These are phyloP conservation scores for Panaeolus cyanescens DNA, from an alignment of 768 basidiomycete species.

Conservation along the genomic window DNA sequence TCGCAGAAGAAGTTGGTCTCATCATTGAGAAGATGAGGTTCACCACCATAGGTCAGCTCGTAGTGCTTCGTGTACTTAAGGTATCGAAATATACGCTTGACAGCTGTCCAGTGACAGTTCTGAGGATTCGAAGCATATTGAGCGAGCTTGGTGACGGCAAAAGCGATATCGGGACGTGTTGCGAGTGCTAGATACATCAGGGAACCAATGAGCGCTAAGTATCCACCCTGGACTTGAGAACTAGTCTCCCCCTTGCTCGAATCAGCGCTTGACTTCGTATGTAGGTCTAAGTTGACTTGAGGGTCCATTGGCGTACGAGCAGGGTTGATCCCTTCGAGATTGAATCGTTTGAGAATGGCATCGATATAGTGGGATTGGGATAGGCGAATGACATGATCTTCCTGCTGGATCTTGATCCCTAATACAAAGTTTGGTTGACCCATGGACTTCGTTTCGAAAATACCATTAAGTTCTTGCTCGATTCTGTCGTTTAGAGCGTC, in stretches of 20 bases:
- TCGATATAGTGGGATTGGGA: constrained; percentile 30
- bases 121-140: constrained; percentile 32
- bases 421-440: constrained; percentile 29
- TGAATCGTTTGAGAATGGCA: constrained; percentile 23
- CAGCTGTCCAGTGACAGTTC: constrained; percentile 26
- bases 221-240: no score
- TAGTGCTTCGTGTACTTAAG: constrained; percentile 12
- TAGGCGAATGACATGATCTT: constrained; percentile 22
- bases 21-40: not conserved
- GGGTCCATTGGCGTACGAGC: constrained; percentile 24
- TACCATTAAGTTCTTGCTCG: constrained; percentile 19
- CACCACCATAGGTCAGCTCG: constrained; percentile 9
- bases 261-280: not conserved
- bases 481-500: constrained; percentile 12
- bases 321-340: constrained; percentile 21
- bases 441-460: constrained; percentile 31
- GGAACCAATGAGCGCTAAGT: constrained; percentile 27
- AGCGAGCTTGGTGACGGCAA: constrained; percentile 16
- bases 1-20: constrained; percentile 13
- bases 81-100: constrained; percentile 19
- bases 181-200: constrained; percentile 30
- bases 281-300: constrained; percentile 18
- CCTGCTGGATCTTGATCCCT: constrained; percentile 29
- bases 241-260: no score
- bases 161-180: constrained; percentile 19